Percentiles rank a stretch among this genome's conserved stretches.
phyloP scores from a whole-genome alignment of 306 rosid species.

The Prunus salicina region DNA sequence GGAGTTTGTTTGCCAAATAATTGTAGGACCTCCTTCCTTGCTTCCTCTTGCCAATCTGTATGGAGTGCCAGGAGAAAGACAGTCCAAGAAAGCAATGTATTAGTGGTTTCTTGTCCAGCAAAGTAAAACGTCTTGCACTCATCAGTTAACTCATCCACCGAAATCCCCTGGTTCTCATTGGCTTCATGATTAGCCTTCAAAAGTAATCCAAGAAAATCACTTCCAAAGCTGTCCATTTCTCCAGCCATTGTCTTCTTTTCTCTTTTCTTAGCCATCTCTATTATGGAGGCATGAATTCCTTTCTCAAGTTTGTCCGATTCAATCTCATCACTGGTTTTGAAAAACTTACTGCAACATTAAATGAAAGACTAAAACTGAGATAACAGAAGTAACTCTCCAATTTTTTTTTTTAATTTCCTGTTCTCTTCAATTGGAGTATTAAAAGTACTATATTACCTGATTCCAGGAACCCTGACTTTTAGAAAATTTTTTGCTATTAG shows the following conservation, averaged over 20 bases:
- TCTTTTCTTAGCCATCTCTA: constrained; percentile 16
- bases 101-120: constrained; percentile 34
- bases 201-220: constrained; percentile 31
- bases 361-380: neutral
- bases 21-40: constrained; percentile 30
- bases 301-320: constrained; percentile 31
- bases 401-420: no score
- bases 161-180: constrained; percentile 13
- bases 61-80: constrained; percentile 29
- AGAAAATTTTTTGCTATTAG: neutral
- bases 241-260: constrained; percentile 14
- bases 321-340: constrained; percentile 15
- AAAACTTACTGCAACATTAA: constrained; percentile 11
- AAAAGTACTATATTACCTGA: neutral
- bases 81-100: constrained; percentile 28
- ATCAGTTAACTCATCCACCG: constrained; percentile 23
- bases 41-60: constrained; percentile 38
- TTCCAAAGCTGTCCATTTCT: constrained; percentile 22
- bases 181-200: constrained; percentile 25
- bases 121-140: constrained; percentile 26
- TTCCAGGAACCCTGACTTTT: neutral
- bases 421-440: neutral
- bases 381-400: neutral
- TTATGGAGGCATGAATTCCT: constrained; percentile 9
- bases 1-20: constrained; percentile 21